Evolutionary conservation across 345 rosid species (phyloP).

Genomic region (Acer saccharum): DNA sequence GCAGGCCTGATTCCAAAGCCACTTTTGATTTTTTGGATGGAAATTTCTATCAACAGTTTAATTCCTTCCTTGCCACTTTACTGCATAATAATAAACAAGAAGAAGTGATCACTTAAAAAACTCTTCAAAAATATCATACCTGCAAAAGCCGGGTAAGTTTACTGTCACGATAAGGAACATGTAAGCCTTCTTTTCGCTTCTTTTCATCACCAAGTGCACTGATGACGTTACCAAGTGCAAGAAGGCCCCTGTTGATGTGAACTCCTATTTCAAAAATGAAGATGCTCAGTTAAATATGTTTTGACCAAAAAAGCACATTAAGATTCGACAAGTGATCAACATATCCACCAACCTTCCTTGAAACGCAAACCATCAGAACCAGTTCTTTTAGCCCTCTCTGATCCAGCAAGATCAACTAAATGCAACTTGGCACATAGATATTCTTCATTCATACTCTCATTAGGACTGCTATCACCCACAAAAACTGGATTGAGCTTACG

Average conservation of each 20-base stretch:
- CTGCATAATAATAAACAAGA: not conserved
- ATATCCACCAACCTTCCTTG: constrained; percentile 76
- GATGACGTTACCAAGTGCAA: constrained; percentile 98
- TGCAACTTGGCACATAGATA: constrained; percentile 97
- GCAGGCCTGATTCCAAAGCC: not conserved
- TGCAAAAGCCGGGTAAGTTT: constrained; percentile 98
- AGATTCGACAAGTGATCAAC: not conserved
- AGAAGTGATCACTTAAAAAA: not conserved
- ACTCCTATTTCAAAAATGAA: constrained; percentile 60
- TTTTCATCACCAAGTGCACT: constrained; percentile 99
- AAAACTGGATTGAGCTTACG: constrained; percentile 63
- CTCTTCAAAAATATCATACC: constrained; percentile 40
- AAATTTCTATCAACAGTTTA: not conserved
- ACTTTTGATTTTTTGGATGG: not conserved
- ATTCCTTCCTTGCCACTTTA: constrained; percentile 1
- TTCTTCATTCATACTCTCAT: constrained; percentile 75
- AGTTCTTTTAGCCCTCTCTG: constrained; percentile 97
- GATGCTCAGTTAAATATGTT: constrained; percentile 19
- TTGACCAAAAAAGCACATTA: constrained; percentile 22
- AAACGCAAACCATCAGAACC: constrained; percentile 97
- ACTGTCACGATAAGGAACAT: constrained; percentile 98
- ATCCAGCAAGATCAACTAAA: constrained; percentile 98
- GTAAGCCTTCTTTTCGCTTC: constrained; percentile 91
- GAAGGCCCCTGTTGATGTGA: constrained; percentile 96
- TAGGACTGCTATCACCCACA: constrained; percentile 53